phyloP scores from a whole-genome alignment of 352 stramenopile genomes.

The Pythium aristosporum region DNA sequence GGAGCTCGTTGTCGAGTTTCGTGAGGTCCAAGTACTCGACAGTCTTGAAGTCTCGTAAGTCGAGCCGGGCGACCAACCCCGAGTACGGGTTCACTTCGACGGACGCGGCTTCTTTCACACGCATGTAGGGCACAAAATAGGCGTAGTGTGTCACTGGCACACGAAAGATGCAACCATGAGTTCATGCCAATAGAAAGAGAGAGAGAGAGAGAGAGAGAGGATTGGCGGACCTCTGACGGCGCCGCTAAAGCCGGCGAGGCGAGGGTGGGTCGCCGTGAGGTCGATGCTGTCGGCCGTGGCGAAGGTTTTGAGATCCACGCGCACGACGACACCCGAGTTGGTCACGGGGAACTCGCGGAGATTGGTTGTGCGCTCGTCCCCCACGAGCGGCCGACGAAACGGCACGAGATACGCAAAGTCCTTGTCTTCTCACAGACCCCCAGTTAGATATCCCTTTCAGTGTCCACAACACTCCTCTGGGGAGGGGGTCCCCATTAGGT shows the following conservation, averaged over 20 bases:
- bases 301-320: conserved; percentile 57
- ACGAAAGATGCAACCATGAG: not conserved
- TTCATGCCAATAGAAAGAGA: not conserved
- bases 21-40: conserved; percentile 58
- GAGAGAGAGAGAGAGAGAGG: not conserved
- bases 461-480: not conserved
- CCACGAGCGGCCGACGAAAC: conserved; percentile 37
- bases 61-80: conserved; percentile 53
- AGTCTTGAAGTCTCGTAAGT: conserved; percentile 61
- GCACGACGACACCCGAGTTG: conserved; percentile 61
- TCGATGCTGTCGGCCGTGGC: conserved; percentile 44
- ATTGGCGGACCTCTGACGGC: conserved; percentile 38
- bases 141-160: conserved; percentile 56
- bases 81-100: conserved; percentile 57
- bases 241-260: conserved; percentile 69
- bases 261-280: conserved; percentile 39
- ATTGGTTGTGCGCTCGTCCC: conserved; percentile 57
- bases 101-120: conserved; percentile 34
- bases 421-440: conserved; percentile 36
- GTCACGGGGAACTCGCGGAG: conserved; percentile 69
- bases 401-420: conserved; percentile 64
- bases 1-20: conserved; percentile 41
- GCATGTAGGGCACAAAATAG: conserved; percentile 79
- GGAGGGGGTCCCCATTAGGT: not conserved
- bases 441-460: too few relatives aligned